Evolutionary conservation across 2,329 filamentous ascomycete species (phyloP).

Genomic region (Atkinsonella hypoxylon): DNA sequence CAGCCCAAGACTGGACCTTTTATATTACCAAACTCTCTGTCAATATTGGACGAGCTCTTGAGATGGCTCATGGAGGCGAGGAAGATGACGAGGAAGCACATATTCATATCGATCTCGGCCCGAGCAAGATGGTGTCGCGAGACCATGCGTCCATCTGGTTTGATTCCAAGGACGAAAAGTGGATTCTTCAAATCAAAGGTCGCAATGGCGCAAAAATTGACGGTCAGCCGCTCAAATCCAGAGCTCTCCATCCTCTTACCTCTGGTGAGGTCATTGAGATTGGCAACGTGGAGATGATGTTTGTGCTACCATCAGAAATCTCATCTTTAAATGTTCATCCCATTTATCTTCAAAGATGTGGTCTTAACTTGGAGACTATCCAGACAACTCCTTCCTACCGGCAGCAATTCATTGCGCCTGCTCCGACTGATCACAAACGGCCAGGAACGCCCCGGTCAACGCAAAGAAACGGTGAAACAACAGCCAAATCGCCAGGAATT

Average conservation of each 20-base stretch:
- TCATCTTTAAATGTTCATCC: constrained; percentile 55
- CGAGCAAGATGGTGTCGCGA: constrained; percentile 70
- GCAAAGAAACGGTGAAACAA: constrained; percentile 14
- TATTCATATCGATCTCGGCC: constrained; percentile 81
- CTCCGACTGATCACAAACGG: constrained; percentile 46
- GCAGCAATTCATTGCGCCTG: constrained; percentile 43
- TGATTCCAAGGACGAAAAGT: constrained; percentile 54
- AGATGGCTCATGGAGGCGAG: constrained; percentile 27
- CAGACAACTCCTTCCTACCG: constrained; percentile 18
- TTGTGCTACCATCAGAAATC: constrained; percentile 73
- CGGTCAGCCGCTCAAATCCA: constrained; percentile 56
- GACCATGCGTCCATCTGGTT: constrained; percentile 67
- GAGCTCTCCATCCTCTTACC: constrained; percentile 52
- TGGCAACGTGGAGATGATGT: constrained; percentile 94
- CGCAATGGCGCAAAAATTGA: constrained; percentile 86
- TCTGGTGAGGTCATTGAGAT: constrained; percentile 91
- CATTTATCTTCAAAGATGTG: constrained; percentile 57
- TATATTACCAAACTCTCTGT: constrained; percentile 66
- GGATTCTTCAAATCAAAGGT: constrained; percentile 79
- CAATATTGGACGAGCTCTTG: constrained; percentile 62
- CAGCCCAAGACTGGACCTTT: constrained; percentile 73
- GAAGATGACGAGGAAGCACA: constrained; percentile 34
- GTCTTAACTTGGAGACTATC: constrained; percentile 28
- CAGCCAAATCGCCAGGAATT: constrained; percentile 20
- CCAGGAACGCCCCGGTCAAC: constrained; percentile 48